A percentile compares a stretch with the other conserved stretches of the same genome.
phyloP scores from a whole-genome alignment of 306 rosid species.

The Fagus crenata region DNA sequence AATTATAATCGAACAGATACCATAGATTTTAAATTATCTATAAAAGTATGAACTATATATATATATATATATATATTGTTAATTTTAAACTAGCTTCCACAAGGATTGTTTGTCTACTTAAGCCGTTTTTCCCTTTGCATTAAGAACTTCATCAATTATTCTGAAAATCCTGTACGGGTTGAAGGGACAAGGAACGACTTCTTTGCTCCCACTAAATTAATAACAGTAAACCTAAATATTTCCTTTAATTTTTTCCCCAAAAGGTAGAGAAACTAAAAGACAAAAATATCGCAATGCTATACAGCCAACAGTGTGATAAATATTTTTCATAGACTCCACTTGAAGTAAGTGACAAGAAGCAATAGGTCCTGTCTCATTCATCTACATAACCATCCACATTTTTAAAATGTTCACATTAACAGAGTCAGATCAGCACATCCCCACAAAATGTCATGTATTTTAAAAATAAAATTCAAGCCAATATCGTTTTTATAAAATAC shows the following conservation, averaged over 20 bases:
- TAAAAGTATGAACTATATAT: no score
- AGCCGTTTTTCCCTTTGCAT: neutral
- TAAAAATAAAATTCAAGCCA: no score
- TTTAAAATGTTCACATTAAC: no score
- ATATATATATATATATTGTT: neutral
- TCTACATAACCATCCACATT: neutral
- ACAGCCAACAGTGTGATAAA: no score
- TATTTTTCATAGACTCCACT: neutral
- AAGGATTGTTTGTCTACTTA: neutral
- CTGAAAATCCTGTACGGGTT: neutral
- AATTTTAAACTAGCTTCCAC: neutral
- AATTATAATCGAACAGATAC: no score
- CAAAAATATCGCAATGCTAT: no score
- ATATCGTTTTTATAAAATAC: no score
- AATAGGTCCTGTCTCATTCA: neutral
- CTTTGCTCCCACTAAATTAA: neutral
- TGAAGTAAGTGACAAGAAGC: neutral
- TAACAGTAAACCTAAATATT: neutral
- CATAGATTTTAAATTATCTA: no score
- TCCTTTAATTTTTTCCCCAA: no score
- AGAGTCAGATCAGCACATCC: no score
- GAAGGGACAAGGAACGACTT: neutral
- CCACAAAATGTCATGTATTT: no score
- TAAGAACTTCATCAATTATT: neutral
- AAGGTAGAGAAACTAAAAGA: no score